phyloP scores from a whole-genome alignment of 148 eudicot species.

The Chenopodium formosanum region DNA sequence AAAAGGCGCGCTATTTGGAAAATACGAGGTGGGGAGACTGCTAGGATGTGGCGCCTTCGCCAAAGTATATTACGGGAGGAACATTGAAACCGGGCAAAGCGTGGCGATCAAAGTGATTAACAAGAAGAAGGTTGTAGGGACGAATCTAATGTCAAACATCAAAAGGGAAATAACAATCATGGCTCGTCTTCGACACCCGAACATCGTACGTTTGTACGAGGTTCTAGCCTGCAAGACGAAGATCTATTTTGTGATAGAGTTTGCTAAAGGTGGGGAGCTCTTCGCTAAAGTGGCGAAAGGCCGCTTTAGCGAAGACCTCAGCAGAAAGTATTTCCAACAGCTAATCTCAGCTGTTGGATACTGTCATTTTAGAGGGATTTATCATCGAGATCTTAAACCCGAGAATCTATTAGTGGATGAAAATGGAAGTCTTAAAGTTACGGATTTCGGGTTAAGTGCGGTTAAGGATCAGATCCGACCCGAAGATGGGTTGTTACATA shows the following conservation, averaged over 20 bases:
- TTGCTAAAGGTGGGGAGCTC: slow-evolving; percentile 72
- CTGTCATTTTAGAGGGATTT: slow-evolving; percentile 72
- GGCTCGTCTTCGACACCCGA: slow-evolving; percentile 53
- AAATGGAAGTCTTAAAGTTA: slow-evolving; percentile 52
- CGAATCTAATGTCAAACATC: slow-evolving; percentile 36
- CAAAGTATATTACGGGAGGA: slow-evolving; percentile 66
- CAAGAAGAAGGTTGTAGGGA: slow-evolving; percentile 43
- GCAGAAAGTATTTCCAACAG: slow-evolving; percentile 61
- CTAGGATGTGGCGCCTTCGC: slow-evolving; percentile 76
- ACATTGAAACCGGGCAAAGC: slow-evolving; percentile 51
- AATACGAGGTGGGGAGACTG: slow-evolving; percentile 63
- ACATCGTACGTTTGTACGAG: slow-evolving; percentile 59
- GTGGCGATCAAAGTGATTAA: slow-evolving; percentile 61
- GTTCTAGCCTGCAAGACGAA: slow-evolving; percentile 63
- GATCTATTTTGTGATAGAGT: slow-evolving; percentile 68
- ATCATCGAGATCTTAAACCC: slow-evolving; percentile 73
- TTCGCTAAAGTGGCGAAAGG: slow-evolving; percentile 67
- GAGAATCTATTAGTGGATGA: slow-evolving; percentile 72
- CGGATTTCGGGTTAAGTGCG: slow-evolving; percentile 80
- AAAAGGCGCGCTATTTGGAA: slow-evolving; percentile 39
- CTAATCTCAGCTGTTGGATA: slow-evolving; percentile 63
- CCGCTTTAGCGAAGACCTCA: slow-evolving; percentile 58
- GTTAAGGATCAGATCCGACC: slow-evolving; percentile 37
- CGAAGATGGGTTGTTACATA: slow-evolving; percentile 62
- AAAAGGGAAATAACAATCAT: slow-evolving; percentile 68